Evolutionary conservation across 768 basidiomycete species (phyloP).

Genomic region (Xerocomellus amylosporus): DNA sequence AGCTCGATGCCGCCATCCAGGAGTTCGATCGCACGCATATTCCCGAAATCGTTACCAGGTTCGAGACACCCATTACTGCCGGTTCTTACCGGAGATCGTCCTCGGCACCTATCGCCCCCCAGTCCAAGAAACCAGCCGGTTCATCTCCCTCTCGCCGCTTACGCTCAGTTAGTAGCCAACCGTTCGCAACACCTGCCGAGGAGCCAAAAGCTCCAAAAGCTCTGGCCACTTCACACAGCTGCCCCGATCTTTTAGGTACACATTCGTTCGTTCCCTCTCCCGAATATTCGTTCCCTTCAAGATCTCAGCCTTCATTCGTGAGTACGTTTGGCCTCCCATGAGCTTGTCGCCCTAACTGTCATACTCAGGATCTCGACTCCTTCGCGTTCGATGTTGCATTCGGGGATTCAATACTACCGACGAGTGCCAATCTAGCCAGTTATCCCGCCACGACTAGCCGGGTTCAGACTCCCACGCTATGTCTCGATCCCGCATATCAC

Average conservation of each 20-base stretch:
- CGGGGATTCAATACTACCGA: constrained; percentile 28
- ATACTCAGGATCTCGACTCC: constrained; percentile 27
- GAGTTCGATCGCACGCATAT: constrained; percentile 54
- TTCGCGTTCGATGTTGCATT: constrained; percentile 30
- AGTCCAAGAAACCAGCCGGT: constrained; percentile 30
- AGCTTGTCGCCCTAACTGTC: constrained; percentile 4
- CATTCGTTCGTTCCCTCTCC: constrained; percentile 36
- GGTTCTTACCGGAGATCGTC: constrained; percentile 66
- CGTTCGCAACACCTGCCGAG: constrained; percentile 8
- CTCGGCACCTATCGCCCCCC: constrained; percentile 51
- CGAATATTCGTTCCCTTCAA: constrained; percentile 28
- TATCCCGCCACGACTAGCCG: constrained; percentile 25
- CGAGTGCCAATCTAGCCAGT: constrained; percentile 12
- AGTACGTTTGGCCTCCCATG: constrained; percentile 23
- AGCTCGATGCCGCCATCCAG: constrained; percentile 59
- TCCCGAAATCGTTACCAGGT: constrained; percentile 64
- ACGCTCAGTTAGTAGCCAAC: constrained; percentile 28
- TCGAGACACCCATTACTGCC: constrained; percentile 73
- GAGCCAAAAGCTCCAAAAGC: not conserved
- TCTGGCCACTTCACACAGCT: constrained; percentile 20
- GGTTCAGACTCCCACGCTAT: constrained; percentile 33
- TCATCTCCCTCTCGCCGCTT: constrained; percentile 17
- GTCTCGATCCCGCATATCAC: constrained; percentile 40
- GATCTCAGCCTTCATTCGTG: constrained; percentile 51
- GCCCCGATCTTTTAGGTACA: constrained; percentile 32